Evolutionary conservation across 2,329 filamentous ascomycete genomes (phyloP).

Genomic region (Graphilbum fragrans): DNA sequence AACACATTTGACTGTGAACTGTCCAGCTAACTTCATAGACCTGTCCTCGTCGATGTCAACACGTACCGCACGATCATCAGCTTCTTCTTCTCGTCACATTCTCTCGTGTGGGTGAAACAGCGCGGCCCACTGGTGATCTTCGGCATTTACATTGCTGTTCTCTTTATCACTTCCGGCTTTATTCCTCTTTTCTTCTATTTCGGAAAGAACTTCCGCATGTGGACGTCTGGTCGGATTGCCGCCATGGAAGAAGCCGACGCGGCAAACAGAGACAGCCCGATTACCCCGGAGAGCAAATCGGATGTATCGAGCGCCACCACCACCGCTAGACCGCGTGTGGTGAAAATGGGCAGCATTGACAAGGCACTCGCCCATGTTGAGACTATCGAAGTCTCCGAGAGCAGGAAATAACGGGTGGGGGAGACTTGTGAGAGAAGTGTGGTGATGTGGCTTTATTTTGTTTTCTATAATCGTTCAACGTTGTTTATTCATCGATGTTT

Average conservation of each 20-base stretch:
- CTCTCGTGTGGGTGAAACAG: constrained; percentile 17
- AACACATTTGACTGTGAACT: background rate
- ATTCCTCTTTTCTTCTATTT: constrained; percentile 16
- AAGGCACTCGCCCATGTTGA: background rate
- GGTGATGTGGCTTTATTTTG: no score
- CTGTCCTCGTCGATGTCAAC: constrained; percentile 20
- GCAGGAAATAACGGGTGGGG: background rate
- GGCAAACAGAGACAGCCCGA: no score
- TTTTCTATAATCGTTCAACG: background rate
- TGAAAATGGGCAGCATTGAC: background rate
- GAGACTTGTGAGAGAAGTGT: no score
- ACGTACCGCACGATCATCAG: constrained; percentile 18
- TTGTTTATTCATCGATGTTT: background rate
- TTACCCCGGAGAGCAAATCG: background rate
- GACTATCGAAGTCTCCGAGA: background rate
- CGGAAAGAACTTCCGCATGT: constrained; percentile 14
- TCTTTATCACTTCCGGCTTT: constrained; percentile 16
- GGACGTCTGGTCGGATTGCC: constrained; percentile 16
- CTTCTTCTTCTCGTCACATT: constrained; percentile 19
- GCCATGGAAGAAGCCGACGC: no score
- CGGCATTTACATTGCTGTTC: constrained; percentile 16
- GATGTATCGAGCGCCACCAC: no score
- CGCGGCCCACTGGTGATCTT: constrained; percentile 16
- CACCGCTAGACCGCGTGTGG: no score
- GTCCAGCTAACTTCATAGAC: constrained; percentile 8